phyloP scores from a whole-genome alignment of 169 alveolate species.

The Ichthyophthirius multifiliis region DNA sequence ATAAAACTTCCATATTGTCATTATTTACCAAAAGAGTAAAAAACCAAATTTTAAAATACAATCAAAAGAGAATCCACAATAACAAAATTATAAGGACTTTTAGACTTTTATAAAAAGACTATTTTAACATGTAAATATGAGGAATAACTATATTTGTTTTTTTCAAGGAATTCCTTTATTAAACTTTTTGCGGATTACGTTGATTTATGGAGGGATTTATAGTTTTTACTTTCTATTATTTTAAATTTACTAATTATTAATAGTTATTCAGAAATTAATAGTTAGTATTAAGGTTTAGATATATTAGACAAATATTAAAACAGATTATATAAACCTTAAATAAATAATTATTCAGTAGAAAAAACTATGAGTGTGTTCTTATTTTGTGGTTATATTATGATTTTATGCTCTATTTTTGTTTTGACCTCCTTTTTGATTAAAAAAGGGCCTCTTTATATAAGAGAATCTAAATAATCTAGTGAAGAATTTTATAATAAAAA shows the following conservation, averaged over 20 bases:
- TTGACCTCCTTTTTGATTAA: constrained; percentile 23
- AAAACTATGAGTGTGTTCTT: constrained; percentile 12
- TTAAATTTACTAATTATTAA: constrained; percentile 41
- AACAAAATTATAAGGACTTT: not conserved
- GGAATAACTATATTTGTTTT: constrained; percentile 5
- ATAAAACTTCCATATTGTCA: constrained; percentile 20
- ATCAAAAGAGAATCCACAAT: constrained; percentile 11
- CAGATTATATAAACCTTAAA: not conserved
- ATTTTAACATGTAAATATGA: constrained; percentile 18
- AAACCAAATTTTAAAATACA: constrained; percentile 3
- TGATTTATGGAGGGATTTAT: constrained; percentile 43
- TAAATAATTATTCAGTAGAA: not conserved
- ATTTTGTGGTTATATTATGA: constrained; percentile 27
- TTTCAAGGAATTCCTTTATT: constrained; percentile 12
- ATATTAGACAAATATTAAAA: not conserved
- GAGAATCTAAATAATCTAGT: not conserved
- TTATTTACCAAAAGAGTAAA: constrained; percentile 22
- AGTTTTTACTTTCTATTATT: constrained; percentile 33
- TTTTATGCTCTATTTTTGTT: constrained; percentile 34
- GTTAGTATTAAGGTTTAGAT: too few species aligned
- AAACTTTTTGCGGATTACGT: constrained; percentile 48
- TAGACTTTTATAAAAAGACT: not conserved
- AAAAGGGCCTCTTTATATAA: constrained; percentile 27
- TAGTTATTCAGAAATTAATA: too few species aligned
- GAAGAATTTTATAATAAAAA: not conserved